Evolutionary conservation across 139 green algal genomes (phyloP).

Genomic region (Diplosphaera chodatii): DNA sequence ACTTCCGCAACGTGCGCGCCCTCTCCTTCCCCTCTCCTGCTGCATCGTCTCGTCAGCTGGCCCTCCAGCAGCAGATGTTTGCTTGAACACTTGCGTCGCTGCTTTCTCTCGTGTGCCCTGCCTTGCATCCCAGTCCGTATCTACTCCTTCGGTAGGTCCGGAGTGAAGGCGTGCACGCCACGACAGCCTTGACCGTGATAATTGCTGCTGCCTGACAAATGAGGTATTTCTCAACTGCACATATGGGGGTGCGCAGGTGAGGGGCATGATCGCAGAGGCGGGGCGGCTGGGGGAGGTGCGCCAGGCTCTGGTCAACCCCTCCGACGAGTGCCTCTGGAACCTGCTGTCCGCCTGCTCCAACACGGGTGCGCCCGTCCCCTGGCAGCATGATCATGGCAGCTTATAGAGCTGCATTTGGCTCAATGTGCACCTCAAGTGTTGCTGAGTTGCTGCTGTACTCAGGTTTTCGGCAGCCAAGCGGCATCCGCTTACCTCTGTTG

Average conservation of each 20-base stretch:
- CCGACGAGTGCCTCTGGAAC: conserved; percentile 78
- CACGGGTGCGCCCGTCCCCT: conserved; percentile 35
- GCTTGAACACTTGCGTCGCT: no score
- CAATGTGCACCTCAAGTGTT: background rate
- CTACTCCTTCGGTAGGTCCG: no score
- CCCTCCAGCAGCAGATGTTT: no score
- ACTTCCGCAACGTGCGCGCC: conserved; percentile 70
- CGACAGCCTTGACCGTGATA: no score
- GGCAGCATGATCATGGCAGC: no score
- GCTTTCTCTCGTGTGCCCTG: no score
- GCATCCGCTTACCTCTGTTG: no score
- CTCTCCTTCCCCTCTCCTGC: conserved; percentile 26
- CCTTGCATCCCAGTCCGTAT: no score
- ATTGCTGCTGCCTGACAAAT: no score
- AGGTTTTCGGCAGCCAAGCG: no score
- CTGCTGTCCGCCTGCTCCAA: conserved; percentile 64
- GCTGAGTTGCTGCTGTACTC: background rate
- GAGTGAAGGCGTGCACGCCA: no score
- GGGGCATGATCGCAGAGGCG: conserved; percentile 26
- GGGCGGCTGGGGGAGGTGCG: conserved; percentile 5
- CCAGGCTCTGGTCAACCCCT: conserved; percentile 79
- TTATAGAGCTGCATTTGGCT: background rate
- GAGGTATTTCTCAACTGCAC: background rate
- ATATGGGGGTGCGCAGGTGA: conserved; percentile 23
- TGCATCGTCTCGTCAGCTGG: no score